Evolutionary conservation across 495 filamentous ascomycete species (phyloP).

Genomic region (Aspergillus coremiiformis): DNA sequence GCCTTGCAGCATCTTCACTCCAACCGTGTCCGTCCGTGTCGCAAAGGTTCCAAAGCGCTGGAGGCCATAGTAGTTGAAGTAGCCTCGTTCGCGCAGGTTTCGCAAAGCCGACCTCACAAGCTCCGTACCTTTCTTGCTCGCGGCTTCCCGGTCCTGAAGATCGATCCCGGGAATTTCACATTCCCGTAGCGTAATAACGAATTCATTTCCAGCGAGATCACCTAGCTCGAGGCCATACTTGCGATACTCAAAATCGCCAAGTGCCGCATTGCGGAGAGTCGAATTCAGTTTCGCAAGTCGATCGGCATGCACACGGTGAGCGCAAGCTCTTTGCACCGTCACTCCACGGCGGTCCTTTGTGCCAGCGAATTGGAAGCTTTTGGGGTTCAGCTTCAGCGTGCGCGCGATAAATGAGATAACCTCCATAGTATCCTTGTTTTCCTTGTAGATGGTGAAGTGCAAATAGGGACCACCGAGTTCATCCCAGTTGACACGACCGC

Average conservation of each 20-base stretch:
- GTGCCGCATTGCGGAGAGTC: slow-evolving; percentile 51
- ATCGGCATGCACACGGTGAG: slow-evolving; percentile 55
- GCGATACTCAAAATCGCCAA: slow-evolving; percentile 73
- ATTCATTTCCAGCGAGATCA: slow-evolving; percentile 82
- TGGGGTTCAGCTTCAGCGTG: slow-evolving; percentile 57
- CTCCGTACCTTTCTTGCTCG: slow-evolving; percentile 36
- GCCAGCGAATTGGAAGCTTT: slow-evolving; percentile 75
- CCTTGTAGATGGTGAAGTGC: slow-evolving; percentile 93
- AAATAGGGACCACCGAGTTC: slow-evolving; percentile 71
- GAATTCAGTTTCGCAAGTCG: slow-evolving; percentile 56
- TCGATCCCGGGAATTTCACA: slow-evolving; percentile 55
- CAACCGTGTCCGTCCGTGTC: slow-evolving; percentile 72
- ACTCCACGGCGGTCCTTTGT: slow-evolving; percentile 91
- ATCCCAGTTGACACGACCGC: slow-evolving; percentile 44
- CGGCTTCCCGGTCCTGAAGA: slow-evolving; percentile 29
- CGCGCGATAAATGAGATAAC: slow-evolving; percentile 64
- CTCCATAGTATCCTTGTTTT: slow-evolving; percentile 98
- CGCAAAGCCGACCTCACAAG: slow-evolving; percentile 50
- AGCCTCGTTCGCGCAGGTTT: slow-evolving; percentile 57
- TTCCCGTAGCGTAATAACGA: slow-evolving; percentile 81
- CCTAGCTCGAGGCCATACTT: slow-evolving; percentile 67
- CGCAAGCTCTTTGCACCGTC: slow-evolving; percentile 77
- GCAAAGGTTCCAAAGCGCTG: slow-evolving; percentile 87
- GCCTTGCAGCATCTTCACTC: slow-evolving; percentile 71
- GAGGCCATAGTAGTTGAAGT: slow-evolving; percentile 94